A percentile compares a stretch with the other conserved stretches of the same genome.
These are phyloP conservation scores for Sodiomyces alkalinus DNA, from an alignment of 2,329 filamentous ascomycete genomes.

Conservation along the genomic window DNA sequence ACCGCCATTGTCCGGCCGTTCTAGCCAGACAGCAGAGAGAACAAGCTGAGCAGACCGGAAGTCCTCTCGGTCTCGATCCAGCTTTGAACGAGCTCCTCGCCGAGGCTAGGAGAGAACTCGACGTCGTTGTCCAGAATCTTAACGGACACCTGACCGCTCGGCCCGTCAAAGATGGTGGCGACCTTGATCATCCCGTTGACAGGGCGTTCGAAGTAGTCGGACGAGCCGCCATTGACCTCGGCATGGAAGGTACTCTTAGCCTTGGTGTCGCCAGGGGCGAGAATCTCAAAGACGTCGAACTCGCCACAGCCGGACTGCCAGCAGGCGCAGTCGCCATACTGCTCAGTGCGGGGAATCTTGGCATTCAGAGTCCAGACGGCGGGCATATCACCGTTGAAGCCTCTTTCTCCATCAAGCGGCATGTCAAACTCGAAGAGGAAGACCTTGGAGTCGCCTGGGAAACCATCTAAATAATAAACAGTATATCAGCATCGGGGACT, in stretches of 20 bases:
- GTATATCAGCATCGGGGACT: background rate
- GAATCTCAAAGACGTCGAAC: conserved; percentile 60
- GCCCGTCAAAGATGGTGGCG: conserved; percentile 44
- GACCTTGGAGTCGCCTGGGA: conserved; percentile 49
- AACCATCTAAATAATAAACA: conserved; percentile 40
- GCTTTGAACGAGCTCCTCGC: conserved; percentile 19
- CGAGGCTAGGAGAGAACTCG: conserved; percentile 24
- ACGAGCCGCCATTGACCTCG: conserved; percentile 46
- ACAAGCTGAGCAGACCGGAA: conserved; percentile 6
- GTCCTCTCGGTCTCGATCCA: conserved; percentile 13
- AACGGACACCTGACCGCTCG: conserved; percentile 36
- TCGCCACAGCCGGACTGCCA: conserved; percentile 58
- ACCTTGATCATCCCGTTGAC: conserved; percentile 42
- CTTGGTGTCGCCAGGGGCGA: conserved; percentile 46
- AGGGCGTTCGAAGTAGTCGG: conserved; percentile 59
- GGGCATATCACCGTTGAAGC: conserved; percentile 50
- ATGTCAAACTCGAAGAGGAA: conserved; percentile 64
- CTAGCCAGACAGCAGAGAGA: conserved; percentile 6
- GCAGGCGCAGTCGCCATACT: conserved; percentile 61
- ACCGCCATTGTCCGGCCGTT: too few relatives aligned
- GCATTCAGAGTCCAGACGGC: conserved; percentile 65
- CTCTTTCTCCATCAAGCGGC: conserved; percentile 41
- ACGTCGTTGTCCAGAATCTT: conserved; percentile 30
- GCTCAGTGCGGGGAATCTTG: conserved; percentile 51
- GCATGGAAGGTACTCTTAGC: conserved; percentile 59